Conservation (phyloP, 2,329 filamentous ascomycete genomes). For the Ploettnerulaceae sp. region DNA sequence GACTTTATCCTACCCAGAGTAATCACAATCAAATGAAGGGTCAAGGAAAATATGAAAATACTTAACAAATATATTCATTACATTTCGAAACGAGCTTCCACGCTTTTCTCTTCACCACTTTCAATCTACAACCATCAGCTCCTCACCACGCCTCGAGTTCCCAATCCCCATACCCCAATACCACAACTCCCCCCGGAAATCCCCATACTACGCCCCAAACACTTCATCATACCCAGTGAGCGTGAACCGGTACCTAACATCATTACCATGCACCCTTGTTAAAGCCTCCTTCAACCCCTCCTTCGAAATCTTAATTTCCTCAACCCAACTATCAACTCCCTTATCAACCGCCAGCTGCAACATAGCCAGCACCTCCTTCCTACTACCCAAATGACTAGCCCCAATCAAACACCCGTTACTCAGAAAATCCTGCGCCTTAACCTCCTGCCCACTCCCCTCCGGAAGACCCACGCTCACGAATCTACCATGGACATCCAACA, state of each 20-base stretch:
- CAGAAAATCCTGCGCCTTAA: constrained; percentile 71
- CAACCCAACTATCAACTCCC: constrained; percentile 64
- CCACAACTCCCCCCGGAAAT: neutral
- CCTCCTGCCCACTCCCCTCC: constrained; percentile 65
- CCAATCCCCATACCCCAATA: neutral
- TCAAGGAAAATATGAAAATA: too few species aligned
- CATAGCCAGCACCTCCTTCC: constrained; percentile 68
- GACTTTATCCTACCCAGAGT: too few species aligned
- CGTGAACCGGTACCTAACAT: constrained; percentile 70
- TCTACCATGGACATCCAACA: constrained; percentile 75
- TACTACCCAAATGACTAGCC: constrained; percentile 64
- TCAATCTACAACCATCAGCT: too few species aligned
- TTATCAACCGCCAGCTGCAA: constrained; percentile 65
- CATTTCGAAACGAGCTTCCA: too few species aligned
- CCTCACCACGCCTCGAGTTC: neutral
- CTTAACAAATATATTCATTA: too few species aligned
- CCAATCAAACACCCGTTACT: constrained; percentile 70
- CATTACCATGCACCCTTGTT: constrained; percentile 63
- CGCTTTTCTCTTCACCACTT: too few species aligned
- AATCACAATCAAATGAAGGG: too few species aligned
- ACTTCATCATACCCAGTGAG: constrained; percentile 63
- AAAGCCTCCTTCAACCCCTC: constrained; percentile 65
- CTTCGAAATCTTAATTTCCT: constrained; percentile 68
- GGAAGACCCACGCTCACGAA: constrained; percentile 79
- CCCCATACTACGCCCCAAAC: constrained; percentile 40